Conservation (phyloP, 306 rosid species). For the Citrullus colocynthis region DNA sequence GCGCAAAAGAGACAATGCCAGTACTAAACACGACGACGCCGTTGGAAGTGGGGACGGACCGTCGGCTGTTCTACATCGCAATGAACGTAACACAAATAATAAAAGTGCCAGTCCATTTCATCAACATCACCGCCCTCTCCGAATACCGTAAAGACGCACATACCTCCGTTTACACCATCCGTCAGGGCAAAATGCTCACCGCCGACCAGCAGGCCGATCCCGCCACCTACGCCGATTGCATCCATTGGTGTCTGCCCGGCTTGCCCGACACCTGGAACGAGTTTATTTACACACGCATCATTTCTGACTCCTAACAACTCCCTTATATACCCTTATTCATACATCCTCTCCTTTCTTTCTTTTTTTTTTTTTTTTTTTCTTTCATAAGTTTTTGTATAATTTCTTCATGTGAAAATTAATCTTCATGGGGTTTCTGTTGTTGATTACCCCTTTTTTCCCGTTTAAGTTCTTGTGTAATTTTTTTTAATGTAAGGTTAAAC, state of each 20-base stretch:
- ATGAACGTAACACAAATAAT: slow-evolving; percentile 32
- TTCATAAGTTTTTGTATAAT: neutral
- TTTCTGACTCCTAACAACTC: slow-evolving; percentile 42
- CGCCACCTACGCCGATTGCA: slow-evolving; percentile 69
- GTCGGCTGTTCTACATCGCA: slow-evolving; percentile 37
- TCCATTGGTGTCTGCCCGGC: slow-evolving; percentile 96
- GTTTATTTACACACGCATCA: slow-evolving; percentile 56
- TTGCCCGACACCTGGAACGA: slow-evolving; percentile 95
- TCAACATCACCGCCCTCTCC: slow-evolving; percentile 63
- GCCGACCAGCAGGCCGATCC: slow-evolving; percentile 79
- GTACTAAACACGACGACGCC: slow-evolving; percentile 31
- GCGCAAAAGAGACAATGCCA: slow-evolving; percentile 82
- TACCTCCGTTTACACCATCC: slow-evolving; percentile 74
- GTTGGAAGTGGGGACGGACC: slow-evolving; percentile 67
- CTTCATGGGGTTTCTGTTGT: neutral
- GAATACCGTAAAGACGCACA: slow-evolving; percentile 88
- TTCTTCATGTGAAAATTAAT: neutral
- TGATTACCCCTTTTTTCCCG: neutral
- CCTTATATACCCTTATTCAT: neutral
- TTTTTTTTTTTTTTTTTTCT: neutral
- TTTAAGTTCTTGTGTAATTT: neutral
- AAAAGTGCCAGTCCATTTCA: slow-evolving; percentile 49
- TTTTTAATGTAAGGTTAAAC: neutral
- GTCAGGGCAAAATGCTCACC: slow-evolving; percentile 67
- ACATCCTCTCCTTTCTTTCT: neutral